Evolutionary conservation across 2,329 filamentous ascomycete genomes (phyloP), one percentile per base, ranked within the genome.

Genomic region (Iodosphaeria phyllophila): DNA sequence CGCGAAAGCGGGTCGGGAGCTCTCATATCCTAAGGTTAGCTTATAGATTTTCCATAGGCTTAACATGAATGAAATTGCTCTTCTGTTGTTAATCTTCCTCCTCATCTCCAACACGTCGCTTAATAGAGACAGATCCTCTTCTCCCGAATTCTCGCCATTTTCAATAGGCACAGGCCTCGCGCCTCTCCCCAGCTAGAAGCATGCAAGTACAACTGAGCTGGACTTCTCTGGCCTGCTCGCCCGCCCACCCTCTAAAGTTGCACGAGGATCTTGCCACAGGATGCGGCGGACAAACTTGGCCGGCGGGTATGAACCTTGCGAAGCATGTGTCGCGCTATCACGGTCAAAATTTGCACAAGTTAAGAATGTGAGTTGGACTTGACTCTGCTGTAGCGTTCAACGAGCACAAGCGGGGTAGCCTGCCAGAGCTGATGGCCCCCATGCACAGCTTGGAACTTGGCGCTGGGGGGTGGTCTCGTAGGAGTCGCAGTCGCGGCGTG

Each of bases 241-340:
- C n/a, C n/a, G n/a, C n/a, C 12, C 54, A 64, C 23, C 72, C 77
- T 8, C 60, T 95, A 32, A 60, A 65, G 31, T 65, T 95, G 10
- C 76, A 79, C 40, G 83, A 93, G 48, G 84, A 95, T 48, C 63
- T 92, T 23, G 69, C 67, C 29, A 69, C 78, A 33, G 89, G 89
- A 31, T 95, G 89, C 48, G 89, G 89, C 24, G 89, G 89, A 3
- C 79, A 91, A 50, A 63, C 91, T 8, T 95, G 89, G 89, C 86
- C 84, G 3, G 86, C 86, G 1, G 89, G 89, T 8, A 77, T 92
- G 70, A 67, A 89, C 10, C 58, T 98, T 26, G 67, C 77, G 12
- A 80, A 75, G 48, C 91, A 95, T 45, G 65, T 95, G 62, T 59
- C 95, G 30, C 66, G 74, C 26, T 73, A 73, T 42, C 76, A 79